Percentiles rank a stretch among this genome's conserved stretches.
Evolutionary conservation across 1,139 yeast species (phyloP).

Genomic region (Sugiyamaella sp.): DNA sequence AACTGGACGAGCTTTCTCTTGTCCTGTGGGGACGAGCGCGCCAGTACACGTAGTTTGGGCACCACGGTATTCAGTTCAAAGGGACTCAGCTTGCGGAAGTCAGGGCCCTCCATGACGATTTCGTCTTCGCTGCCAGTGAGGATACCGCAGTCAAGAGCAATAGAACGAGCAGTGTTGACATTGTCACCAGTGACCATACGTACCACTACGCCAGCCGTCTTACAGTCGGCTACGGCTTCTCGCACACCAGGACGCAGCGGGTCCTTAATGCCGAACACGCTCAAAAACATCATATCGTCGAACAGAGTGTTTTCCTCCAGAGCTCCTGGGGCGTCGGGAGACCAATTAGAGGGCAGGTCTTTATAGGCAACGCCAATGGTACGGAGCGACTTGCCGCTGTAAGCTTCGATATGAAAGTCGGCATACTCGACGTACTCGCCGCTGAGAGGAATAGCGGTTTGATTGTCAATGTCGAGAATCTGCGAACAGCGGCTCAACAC

Average conservation of each 20-base stretch:
- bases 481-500: constrained; percentile 60
- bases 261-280: constrained; percentile 89
- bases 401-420: constrained; percentile 55
- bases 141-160: constrained; percentile 84
- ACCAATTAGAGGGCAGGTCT: constrained; percentile 67
- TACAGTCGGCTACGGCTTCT: constrained; percentile 83
- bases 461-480: constrained; percentile 34
- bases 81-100: constrained; percentile 66
- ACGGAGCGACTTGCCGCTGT: constrained; percentile 78
- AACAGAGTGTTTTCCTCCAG: constrained; percentile 31
- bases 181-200: constrained; percentile 99
- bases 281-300: constrained; percentile 46
- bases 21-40: constrained; percentile 95
- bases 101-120: constrained; percentile 92
- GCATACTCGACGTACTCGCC: constrained; percentile 41
- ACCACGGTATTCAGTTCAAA: constrained; percentile 62
- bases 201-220: constrained; percentile 88
- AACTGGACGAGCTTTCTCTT: constrained; percentile 83
- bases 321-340: constrained; percentile 53
- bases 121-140: constrained; percentile 53
- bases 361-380: constrained; percentile 83
- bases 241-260: constrained; percentile 92
- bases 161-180: constrained; percentile 84
- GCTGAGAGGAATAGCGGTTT: constrained; percentile 42
- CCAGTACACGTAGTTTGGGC: constrained; percentile 79